These are phyloP conservation scores for Trapa bicornis DNA, from an alignment of 345 rosid species.

Conservation along the genomic window DNA sequence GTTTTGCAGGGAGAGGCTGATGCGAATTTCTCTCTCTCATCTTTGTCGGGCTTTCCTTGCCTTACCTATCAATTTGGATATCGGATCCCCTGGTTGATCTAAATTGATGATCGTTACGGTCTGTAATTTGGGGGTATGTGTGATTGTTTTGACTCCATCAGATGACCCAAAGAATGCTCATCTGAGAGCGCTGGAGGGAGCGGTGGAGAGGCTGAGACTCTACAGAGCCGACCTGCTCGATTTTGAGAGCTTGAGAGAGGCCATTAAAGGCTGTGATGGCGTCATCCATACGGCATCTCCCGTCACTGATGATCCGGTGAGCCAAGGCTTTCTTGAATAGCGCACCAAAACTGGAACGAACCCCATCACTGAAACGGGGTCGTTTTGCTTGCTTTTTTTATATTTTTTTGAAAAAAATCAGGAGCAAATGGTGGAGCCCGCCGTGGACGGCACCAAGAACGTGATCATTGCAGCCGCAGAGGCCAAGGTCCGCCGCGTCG, in stretches of 20 bases:
- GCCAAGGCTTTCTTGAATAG: conserved; percentile 5
- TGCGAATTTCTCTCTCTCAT: too few relatives aligned
- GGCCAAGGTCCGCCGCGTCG: conserved; percentile 76
- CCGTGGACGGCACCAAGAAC: conserved; percentile 70
- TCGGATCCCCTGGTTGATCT: too few relatives aligned
- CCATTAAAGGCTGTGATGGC: conserved; percentile 81
- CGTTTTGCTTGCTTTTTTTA: conserved; percentile 1
- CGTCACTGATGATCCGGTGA: conserved; percentile 88
- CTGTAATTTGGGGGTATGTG: too few relatives aligned
- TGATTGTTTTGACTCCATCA: conserved; percentile 7
- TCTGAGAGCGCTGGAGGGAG: conserved; percentile 83
- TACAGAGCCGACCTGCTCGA: conserved; percentile 80
- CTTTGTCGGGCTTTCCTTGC: too few relatives aligned
- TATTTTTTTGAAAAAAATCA: conserved; percentile 11
- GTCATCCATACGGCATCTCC: conserved; percentile 97
- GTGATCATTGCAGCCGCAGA: conserved; percentile 76
- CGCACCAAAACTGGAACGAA: neutral
- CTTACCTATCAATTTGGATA: too few relatives aligned
- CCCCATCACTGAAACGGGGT: too few relatives aligned
- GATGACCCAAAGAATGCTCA: conserved; percentile 81
- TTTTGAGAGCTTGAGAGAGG: conserved; percentile 41
- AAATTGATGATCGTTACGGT: too few relatives aligned
- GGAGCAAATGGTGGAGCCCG: conserved; percentile 99
- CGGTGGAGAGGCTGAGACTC: conserved; percentile 62
- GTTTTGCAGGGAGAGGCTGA: neutral